Base-by-base conservation (phyloP, 768 basidiomycete species). In the Tylopilus rubrobrunneus region DNA sequence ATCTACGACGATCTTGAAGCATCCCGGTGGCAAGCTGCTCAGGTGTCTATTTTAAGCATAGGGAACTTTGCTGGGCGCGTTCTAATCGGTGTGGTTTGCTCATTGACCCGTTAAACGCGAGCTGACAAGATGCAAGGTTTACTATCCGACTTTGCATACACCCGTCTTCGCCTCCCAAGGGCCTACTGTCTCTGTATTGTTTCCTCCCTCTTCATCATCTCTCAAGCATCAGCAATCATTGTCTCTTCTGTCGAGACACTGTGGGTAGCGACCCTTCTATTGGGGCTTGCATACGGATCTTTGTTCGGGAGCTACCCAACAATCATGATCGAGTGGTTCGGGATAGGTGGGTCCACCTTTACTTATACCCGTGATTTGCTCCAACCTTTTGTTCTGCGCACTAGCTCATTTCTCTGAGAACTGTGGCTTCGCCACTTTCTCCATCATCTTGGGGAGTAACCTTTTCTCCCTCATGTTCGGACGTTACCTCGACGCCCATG, bases 11-110 rank as follows among this genome's bases (percentile, higher is more conserved):
- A 82, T n/a, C 65, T 78, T 0, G 79, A 80, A 56, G 84, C 89
- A 0, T 77, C 85, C 1, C 77, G 80, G 49, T 87, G 85, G 82
- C 94, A 97, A 73, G 84, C 89, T 0, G 75, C 81, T 4, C 92
- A 97, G 62, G 94, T 97, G 1, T 91, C 91, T 0, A 76, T 81
- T 5, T 77, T 95, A 58, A 92, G 89, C 61, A 52, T 95, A 25
- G 86, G 84, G 71, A 97, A 92, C 65, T 96, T 85, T 52, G 60
- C 76, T 2, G 92, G 92, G 1, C 82, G 94, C 37, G 79, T 95
- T 44, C 54, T 84, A 27, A 85, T 92, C 15, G 92, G 89, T 90
- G 43, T 51, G 8, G 9, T 28, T 39, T 33, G 10, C 33, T 2
- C 33, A 9, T 7, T 23, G 19, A 8, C 21, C 34, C 15, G 11